Conservation (phyloP, 108 stramenopile species). For the Bacterosira constricta region DNA sequence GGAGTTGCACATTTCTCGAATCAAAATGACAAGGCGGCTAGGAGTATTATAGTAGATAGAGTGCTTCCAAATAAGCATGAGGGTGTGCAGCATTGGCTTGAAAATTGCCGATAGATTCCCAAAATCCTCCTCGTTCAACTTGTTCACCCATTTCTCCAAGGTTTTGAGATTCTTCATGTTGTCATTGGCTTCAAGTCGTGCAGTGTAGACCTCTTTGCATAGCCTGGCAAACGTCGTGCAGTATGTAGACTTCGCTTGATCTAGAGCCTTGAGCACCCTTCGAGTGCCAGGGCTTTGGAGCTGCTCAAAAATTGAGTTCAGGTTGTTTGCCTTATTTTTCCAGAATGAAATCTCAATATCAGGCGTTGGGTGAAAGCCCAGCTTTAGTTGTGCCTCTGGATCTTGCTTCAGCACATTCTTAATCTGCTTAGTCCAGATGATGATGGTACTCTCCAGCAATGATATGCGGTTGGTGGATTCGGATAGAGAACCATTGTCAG, state of each 20-base stretch:
- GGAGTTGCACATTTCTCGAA: constrained; percentile 90
- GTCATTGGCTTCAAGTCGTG: constrained; percentile 88
- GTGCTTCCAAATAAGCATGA: constrained; percentile 93
- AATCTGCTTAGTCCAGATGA: constrained; percentile 95
- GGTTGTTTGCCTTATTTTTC: constrained; percentile 85
- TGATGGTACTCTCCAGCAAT: constrained; percentile 87
- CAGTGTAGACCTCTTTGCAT: constrained; percentile 87
- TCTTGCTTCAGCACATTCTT: constrained; percentile 90
- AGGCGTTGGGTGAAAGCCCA: constrained; percentile 84
- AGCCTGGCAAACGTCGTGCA: constrained; percentile 85
- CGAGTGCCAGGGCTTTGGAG: constrained; percentile 81
- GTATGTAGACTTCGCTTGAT: constrained; percentile 85
- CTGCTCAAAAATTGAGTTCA: constrained; percentile 90
- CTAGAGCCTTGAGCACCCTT: constrained; percentile 77
- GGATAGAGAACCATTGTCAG: constrained; percentile 12
- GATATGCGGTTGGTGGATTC: constrained; percentile 78
- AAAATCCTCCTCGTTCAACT: constrained; percentile 71
- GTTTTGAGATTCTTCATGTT: constrained; percentile 88
- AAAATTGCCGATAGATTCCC: constrained; percentile 65
- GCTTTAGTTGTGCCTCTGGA: constrained; percentile 84
- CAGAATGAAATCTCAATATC: constrained; percentile 89
- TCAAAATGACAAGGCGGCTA: constrained; percentile 83
- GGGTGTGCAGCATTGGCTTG: constrained; percentile 87
- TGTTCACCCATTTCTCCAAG: constrained; percentile 65
- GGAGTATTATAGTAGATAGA: constrained; percentile 92